Conservation (phyloP, 2,329 filamentous ascomycete genomes). For the Sarocladiaceae sp. region DNA sequence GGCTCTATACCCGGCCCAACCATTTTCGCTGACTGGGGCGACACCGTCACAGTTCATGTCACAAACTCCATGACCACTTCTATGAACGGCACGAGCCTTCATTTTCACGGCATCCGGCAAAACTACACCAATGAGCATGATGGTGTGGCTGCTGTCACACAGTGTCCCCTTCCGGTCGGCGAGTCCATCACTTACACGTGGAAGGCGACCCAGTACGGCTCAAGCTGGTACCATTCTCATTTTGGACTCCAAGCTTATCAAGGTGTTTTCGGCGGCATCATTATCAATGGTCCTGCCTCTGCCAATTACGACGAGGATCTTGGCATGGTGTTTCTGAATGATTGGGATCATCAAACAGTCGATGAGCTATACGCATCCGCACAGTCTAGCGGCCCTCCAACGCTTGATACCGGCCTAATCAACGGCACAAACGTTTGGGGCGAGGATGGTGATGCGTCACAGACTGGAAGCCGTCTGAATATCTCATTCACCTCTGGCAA, state of each 20-base stretch:
- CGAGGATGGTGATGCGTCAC: slow-evolving; percentile 18
- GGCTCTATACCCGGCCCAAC: slow-evolving; percentile 56
- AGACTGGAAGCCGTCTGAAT: slow-evolving; percentile 27
- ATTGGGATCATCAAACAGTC: slow-evolving; percentile 47
- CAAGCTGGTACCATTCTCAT: slow-evolving; percentile 60
- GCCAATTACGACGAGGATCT: slow-evolving; percentile 61
- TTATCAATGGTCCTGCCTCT: slow-evolving; percentile 57
- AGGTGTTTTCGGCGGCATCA: slow-evolving; percentile 55
- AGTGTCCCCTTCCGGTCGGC: slow-evolving; percentile 49
- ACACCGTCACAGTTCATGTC: slow-evolving; percentile 47
- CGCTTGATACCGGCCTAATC: slow-evolving; percentile 40
- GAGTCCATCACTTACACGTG: slow-evolving; percentile 53
- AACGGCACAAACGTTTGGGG: slow-evolving; percentile 37
- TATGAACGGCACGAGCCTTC: slow-evolving; percentile 55
- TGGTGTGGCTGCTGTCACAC: slow-evolving; percentile 47
- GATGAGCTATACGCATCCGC: slow-evolving; percentile 29
- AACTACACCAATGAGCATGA: slow-evolving; percentile 50
- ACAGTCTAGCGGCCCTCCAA: slow-evolving; percentile 26
- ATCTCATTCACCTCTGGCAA: slow-evolving; percentile 35
- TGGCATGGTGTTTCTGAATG: slow-evolving; percentile 53
- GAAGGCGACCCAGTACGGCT: slow-evolving; percentile 50
- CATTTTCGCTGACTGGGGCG: slow-evolving; percentile 49
- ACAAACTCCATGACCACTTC: slow-evolving; percentile 39
- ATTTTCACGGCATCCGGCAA: slow-evolving; percentile 61
- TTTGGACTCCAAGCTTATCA: slow-evolving; percentile 45